phyloP scores from a whole-genome alignment of 2,329 filamentous ascomycete genomes.

The Arthrobotrys sinensis region DNA sequence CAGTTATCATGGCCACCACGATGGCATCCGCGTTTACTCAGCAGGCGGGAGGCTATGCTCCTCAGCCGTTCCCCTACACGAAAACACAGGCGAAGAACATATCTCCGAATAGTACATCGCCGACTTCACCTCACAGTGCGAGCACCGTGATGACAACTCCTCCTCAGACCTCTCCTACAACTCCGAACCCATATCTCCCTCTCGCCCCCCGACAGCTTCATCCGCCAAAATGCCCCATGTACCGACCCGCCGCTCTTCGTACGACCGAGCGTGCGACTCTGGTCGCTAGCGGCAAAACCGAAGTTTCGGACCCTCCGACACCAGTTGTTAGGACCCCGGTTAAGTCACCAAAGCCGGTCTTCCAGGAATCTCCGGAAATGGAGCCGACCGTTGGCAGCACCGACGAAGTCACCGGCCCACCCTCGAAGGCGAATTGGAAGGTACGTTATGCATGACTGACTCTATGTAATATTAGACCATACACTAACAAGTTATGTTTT shows the following conservation, averaged over 20 bases:
- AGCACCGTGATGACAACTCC: conserved; percentile 51
- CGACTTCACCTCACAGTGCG: conserved; percentile 53
- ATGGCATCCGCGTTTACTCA: conserved; percentile 50
- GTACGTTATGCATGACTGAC: conserved; percentile 46
- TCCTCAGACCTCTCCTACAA: conserved; percentile 48
- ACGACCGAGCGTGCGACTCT: conserved; percentile 63
- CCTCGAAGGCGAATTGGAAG: conserved; percentile 64
- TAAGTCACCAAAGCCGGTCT: conserved; percentile 34
- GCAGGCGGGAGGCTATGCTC: conserved; percentile 21
- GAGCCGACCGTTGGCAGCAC: conserved; percentile 52
- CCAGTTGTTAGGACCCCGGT: conserved; percentile 33
- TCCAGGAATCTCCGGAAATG: conserved; percentile 29
- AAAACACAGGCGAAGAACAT: conserved; percentile 55
- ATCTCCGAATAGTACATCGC: conserved; percentile 55
- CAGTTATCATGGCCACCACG: conserved; percentile 50
- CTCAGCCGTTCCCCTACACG: conserved; percentile 40
- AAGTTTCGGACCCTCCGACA: conserved; percentile 34
- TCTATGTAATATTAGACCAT: background rate
- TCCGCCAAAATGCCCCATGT: conserved; percentile 64
- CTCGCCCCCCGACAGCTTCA: conserved; percentile 64
- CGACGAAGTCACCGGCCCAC: conserved; percentile 63
- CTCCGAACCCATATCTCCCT: conserved; percentile 57
- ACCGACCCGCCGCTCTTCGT: conserved; percentile 64
- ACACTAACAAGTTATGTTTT: conserved; percentile 13
- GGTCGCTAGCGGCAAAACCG: conserved; percentile 47